Evolutionary conservation across 495 filamentous ascomycete genomes (phyloP).

Genomic region (Neurospora sublineolata): DNA sequence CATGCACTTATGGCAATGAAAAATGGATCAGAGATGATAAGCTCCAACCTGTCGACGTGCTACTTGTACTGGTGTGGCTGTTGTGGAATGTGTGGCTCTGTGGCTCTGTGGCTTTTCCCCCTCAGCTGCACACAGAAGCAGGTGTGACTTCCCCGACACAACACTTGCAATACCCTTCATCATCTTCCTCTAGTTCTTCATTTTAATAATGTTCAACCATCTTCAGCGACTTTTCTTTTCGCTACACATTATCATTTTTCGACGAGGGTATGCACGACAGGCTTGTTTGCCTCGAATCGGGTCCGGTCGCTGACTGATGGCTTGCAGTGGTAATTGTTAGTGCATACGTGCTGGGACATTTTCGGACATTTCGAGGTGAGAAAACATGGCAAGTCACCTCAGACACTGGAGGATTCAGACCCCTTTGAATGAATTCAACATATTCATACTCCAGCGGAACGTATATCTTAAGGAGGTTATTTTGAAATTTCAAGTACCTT

Average conservation of each 20-base stretch:
- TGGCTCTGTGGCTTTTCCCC: neutral
- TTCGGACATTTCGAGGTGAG: neutral
- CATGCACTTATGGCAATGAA: neutral
- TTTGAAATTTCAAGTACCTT: too few species aligned
- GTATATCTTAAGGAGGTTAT: too few species aligned
- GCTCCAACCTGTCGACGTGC: neutral
- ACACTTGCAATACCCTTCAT: neutral
- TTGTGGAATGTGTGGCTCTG: neutral
- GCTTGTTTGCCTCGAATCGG: neutral
- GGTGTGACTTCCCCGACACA: neutral
- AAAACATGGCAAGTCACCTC: neutral
- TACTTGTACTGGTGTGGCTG: neutral
- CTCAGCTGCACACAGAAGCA: neutral
- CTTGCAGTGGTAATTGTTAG: neutral
- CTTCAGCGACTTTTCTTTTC: neutral
- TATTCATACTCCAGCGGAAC: too few species aligned
- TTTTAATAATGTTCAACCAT: neutral
- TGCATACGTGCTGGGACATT: neutral
- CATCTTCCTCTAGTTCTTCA: neutral
- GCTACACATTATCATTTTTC: neutral
- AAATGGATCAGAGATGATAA: neutral
- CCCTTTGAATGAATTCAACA: neutral
- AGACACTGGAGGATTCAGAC: neutral
- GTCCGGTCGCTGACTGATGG: neutral
- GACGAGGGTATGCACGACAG: neutral